Conservation (phyloP, 1,284 basidiomycete genomes). For the Psilocybe mexicana region DNA sequence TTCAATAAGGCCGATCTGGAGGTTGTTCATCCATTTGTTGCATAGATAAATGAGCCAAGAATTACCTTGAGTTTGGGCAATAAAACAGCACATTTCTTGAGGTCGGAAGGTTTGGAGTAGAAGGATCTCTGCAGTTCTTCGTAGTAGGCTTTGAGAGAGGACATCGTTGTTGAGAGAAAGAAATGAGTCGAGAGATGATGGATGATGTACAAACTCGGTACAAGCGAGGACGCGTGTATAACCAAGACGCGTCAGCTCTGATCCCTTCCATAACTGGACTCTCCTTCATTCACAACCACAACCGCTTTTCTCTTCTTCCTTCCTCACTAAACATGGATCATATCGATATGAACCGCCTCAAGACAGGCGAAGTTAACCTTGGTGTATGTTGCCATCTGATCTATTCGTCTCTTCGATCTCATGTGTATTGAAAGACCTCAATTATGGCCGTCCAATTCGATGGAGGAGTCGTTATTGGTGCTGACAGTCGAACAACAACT, state of each 20-base stretch:
- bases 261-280: conserved; percentile 30
- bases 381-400: conserved; percentile 61
- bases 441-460: conserved; percentile 99
- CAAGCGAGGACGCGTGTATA: conserved; percentile 37
- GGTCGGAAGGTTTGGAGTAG: conserved; percentile 58
- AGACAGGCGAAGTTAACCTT: conserved; percentile 92
- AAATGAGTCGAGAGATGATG: conserved; percentile 14
- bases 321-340: conserved; percentile 55
- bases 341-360: conserved; percentile 77
- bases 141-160: conserved; percentile 60
- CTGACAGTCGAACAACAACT: conserved; percentile 96
- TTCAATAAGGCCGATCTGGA: conserved; percentile 77
- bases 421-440: conserved; percentile 70
- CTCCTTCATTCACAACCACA: conserved; percentile 22
- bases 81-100: conserved; percentile 61
- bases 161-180: conserved; percentile 39
- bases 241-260: conserved; percentile 63
- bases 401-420: neutral
- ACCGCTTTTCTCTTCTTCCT: conserved; percentile 19
- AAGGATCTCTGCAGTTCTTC: conserved; percentile 64
- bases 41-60: neutral
- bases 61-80: conserved; percentile 75
- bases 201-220: conserved; percentile 18
- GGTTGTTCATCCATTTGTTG: conserved; percentile 1
- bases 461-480: conserved; percentile 93